phyloP scores from a whole-genome alignment of 139 green algal genomes.

The Tetraselmis striata region DNA sequence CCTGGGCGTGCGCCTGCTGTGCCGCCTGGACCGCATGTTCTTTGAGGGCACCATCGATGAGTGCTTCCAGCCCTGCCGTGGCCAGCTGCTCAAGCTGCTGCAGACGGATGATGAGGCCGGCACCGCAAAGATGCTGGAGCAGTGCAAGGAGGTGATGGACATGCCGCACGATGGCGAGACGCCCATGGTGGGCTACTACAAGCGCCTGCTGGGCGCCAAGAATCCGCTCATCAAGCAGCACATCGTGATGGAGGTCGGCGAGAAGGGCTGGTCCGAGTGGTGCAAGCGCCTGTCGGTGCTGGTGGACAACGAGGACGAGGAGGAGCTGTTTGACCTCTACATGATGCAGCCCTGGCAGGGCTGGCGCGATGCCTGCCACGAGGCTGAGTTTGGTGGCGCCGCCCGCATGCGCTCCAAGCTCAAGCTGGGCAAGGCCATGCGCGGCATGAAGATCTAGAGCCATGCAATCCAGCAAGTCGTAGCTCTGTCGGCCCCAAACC shows the following conservation, averaged over 20 bases:
- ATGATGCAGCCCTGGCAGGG: not conserved
- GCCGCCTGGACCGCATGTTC: not conserved
- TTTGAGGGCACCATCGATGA: not conserved
- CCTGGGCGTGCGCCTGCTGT: not conserved
- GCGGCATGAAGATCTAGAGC: not conserved
- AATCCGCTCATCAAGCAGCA: not conserved
- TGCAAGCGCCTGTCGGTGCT: not conserved
- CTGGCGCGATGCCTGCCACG: not conserved
- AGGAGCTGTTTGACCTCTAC: not conserved
- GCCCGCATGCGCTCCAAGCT: not conserved
- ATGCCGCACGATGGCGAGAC: not conserved
- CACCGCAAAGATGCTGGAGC: not conserved
- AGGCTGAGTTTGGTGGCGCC: not conserved
- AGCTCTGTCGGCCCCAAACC: too few relatives aligned
- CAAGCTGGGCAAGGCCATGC: not conserved
- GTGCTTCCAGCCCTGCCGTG: not conserved
- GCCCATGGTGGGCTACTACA: not conserved
- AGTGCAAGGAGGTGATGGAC: not conserved
- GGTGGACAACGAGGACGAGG: not conserved
- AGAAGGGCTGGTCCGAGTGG: not conserved
- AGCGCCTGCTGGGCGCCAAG: not conserved
- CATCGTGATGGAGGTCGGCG: not conserved
- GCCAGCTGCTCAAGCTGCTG: not conserved
- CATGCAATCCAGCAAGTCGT: too few relatives aligned
- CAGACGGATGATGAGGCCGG: not conserved